Evolutionary conservation across 768 basidiomycete genomes (phyloP), one percentile per base, ranked within the genome.

Genomic region (Pleurotus sapidus): DNA sequence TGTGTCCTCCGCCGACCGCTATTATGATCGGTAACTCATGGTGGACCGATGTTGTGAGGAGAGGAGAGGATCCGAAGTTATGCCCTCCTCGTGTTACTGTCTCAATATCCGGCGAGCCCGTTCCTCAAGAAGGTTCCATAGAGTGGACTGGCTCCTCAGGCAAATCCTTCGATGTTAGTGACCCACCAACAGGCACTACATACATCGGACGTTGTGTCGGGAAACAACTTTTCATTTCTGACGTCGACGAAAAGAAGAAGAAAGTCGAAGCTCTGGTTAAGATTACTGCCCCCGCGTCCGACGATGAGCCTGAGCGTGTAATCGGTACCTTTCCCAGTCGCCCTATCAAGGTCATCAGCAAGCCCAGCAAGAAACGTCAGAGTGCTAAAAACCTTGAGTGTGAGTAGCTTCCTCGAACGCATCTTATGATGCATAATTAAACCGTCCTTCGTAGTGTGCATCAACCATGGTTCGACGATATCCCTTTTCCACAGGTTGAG

Each of bases 321-420:
- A 86, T 98, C 63, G 95, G 95, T 18, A 82, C 84, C 17, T 98
- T 98, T 76, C 88, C 91, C 45, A 93, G 91, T 62, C 88, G 90
- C 46, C 87, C 95, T n/a, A 98, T 98, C 79, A 95, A 95, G 72
- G 93, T 98, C 66, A 98, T 98, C 74, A 93, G 91, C 74, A 98
- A 98, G 72, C 96, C 96, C 3, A 93, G 91, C 76, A 97, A 98
- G 80, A 97, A 97, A 82, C 82, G 93, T 64, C 89, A 93, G 72
- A 93, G 89, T 67, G 91, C 89, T 46, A 96, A 96, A 80, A 94
- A 93, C 64, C 82, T 93, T 15, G 92, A 97, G 70, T 75, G 94
- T 95, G 69, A 77, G 95, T 81, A 51, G 24, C 59, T 59, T 46
- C 45, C 49, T 58, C 57, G 20, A 60, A 15, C 56, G 56, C 61